These are phyloP conservation scores for Metschnikowia gruessii DNA, from an alignment of 805 yeast species.

Conservation along the genomic window DNA sequence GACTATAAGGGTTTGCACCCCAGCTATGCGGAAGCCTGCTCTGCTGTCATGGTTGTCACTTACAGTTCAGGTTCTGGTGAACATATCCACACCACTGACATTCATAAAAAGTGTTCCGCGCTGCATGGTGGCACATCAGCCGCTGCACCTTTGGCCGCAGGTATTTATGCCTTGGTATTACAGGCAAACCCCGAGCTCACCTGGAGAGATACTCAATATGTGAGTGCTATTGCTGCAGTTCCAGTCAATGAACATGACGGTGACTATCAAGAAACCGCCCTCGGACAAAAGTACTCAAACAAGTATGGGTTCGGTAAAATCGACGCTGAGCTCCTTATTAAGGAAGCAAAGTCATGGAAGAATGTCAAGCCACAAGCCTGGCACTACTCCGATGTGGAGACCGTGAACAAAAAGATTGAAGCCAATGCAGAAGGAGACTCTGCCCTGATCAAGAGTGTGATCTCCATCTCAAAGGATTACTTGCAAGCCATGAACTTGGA, in stretches of 20 bases:
- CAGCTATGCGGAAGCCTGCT: constrained; percentile 84
- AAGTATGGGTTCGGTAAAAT: constrained; percentile 89
- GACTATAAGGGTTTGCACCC: constrained; percentile 89
- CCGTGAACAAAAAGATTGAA: constrained; percentile 28
- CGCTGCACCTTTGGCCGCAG: constrained; percentile 98
- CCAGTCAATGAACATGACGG: constrained; percentile 68
- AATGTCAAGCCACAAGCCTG: constrained; percentile 92
- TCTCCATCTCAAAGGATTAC: constrained; percentile 46
- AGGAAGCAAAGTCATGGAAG: constrained; percentile 69
- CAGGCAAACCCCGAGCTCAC: constrained; percentile 83
- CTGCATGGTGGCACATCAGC: constrained; percentile 97
- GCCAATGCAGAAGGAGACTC: constrained; percentile 13
- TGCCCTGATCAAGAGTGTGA: constrained; percentile 27
- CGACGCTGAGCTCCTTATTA: constrained; percentile 75
- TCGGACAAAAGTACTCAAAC: constrained; percentile 72
- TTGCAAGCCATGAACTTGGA: constrained; percentile 59
- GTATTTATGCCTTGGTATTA: constrained; percentile 80
- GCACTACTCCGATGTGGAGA: constrained; percentile 49
- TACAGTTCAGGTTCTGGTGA: constrained; percentile 90
- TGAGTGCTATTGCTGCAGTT: constrained; percentile 67
- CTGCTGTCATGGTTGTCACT: constrained; percentile 92
- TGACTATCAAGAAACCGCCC: constrained; percentile 68
- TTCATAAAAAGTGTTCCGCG: constrained; percentile 63
- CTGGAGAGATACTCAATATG: constrained; percentile 94
- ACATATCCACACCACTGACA: constrained; percentile 84